Base-by-base conservation (phyloP, 805 yeast species). In the Schwanniomyces yamadae region DNA sequence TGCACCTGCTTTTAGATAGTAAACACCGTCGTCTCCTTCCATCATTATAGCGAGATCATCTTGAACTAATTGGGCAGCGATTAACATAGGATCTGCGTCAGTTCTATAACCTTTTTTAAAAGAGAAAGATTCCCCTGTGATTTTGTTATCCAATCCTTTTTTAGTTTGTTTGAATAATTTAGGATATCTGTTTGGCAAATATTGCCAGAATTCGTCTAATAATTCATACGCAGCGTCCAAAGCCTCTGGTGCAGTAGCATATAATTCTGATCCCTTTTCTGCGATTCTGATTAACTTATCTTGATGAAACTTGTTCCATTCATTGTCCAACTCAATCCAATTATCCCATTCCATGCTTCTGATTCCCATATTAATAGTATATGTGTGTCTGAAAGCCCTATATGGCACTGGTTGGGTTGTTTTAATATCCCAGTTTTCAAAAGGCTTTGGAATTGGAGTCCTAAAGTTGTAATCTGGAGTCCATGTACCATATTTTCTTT, bases 271-370 rank as follows among this genome's bases (percentile, higher is more conserved):
- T 6, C 78, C 78, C 40, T 63, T 61, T 41, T 68, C 71, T 16
- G 50, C 59, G 31, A 80, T 46, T 46, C 87, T 66, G 36, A 64
- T 55, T 29, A 75, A 43, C 52, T 81, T 82, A 28, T 72, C 61
- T 15, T 68, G 49, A 50, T 81, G 84, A 46, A 54, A 80, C 41
- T 71, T 71, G 35, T 48, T 45, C 83, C 84, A 82, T 57, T 81
- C 80, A 41, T 77, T 78, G 54, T 81, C 87, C 39, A 82, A 63
- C 50, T 81, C 82, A 42, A 81, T 75, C 88, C 88, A 81, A 33
- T 64, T 65, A 36, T 74, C 61, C 70, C 73, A 74, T 32, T 78
- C 75, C 82, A 80, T 73, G 39, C 62, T 63, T 44, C 87, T 61
- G 28, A 80, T 80, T 5, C 87, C 88, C 88, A 81, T 81, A 16